Evolutionary conservation across 306 rosid species (phyloP).

Genomic region (Inga laurina): DNA sequence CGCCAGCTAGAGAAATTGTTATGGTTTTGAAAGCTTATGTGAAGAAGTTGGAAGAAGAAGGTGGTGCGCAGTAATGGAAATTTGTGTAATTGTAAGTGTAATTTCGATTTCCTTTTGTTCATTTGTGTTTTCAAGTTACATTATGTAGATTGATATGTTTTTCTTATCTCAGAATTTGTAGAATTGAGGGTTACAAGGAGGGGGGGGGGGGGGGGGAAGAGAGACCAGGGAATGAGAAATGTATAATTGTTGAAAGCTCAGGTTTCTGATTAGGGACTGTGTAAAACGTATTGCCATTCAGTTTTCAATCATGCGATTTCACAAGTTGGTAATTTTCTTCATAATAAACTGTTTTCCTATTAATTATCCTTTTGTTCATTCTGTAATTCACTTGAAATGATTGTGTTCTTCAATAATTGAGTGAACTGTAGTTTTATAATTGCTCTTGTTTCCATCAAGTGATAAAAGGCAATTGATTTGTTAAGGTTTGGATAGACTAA

Average conservation of each 20-base stretch:
- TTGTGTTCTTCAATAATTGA: neutral
- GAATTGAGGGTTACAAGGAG: neutral
- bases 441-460: neutral
- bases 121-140: conserved; percentile 13
- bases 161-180: conserved; percentile 17
- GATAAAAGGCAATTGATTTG: neutral
- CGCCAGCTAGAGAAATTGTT: conserved; percentile 79
- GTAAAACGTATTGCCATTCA: conserved; percentile 3
- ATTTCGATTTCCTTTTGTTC: conserved; percentile 11
- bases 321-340: neutral
- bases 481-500: neutral
- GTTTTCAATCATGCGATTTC: conserved; percentile 23
- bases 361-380: neutral
- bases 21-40: conserved; percentile 80
- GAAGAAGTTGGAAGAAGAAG: conserved; percentile 69
- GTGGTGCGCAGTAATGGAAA: conserved; percentile 38
- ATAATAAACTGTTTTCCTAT: neutral
- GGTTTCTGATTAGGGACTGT: neutral
- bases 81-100: conserved; percentile 25
- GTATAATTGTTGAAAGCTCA: conserved; percentile 22
- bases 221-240: neutral
- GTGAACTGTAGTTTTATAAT: neutral
- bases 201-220: neutral
- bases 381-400: neutral
- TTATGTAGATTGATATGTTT: conserved; percentile 17